Evolutionary conservation across 116 monocot genomes (phyloP).

Genomic region (Dioscorea cayenensis): DNA sequence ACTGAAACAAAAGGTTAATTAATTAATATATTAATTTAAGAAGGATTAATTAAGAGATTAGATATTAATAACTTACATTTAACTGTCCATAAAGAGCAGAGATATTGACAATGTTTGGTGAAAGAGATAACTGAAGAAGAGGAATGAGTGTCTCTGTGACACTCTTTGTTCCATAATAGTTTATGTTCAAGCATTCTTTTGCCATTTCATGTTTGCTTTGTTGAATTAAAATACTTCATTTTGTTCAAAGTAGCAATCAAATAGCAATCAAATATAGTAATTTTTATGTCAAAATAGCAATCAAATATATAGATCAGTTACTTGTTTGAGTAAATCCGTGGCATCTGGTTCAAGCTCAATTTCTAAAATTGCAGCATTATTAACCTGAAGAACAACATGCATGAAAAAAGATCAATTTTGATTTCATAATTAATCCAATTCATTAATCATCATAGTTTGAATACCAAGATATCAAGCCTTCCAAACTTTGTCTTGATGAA

Average conservation of each 20-base stretch:
- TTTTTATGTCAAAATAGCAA: too few species aligned
- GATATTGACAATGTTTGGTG: background rate
- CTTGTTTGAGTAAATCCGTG: background rate
- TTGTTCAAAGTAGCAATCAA: too few species aligned
- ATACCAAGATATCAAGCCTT: slow-evolving; percentile 5
- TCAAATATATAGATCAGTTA: background rate
- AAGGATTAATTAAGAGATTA: too few species aligned
- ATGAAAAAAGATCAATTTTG: too few species aligned
- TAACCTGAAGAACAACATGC: background rate
- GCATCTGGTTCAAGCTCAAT: background rate
- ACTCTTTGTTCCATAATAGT: background rate
- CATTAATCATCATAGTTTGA: too few species aligned
- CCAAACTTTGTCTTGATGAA: slow-evolving; percentile 4
- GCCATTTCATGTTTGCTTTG: background rate
- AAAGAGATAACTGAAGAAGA: background rate
- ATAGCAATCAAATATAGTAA: too few species aligned
- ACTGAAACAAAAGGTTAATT: background rate
- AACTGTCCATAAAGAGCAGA: background rate
- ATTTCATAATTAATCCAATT: too few species aligned
- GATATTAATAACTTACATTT: background rate
- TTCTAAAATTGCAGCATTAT: background rate
- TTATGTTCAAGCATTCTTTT: background rate
- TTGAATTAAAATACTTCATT: background rate
- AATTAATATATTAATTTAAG: too few species aligned
- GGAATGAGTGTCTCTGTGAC: background rate